Percentiles rank a stretch among this genome's conserved stretches.
Evolutionary conservation across 345 rosid species (phyloP).

Genomic region (Gossypium ekmanianum): DNA sequence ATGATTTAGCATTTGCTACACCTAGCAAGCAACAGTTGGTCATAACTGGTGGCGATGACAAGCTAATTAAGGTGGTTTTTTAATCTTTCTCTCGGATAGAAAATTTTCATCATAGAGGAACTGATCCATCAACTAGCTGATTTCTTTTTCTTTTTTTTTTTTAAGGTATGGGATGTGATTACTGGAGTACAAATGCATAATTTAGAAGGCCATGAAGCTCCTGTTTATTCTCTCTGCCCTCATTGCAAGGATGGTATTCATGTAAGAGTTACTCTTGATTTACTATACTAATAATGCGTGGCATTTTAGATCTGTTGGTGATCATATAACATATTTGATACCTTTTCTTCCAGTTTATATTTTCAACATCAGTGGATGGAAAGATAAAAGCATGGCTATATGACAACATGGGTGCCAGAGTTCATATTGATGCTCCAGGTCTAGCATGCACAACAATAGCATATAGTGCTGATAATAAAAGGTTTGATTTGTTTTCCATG

Average conservation of each 20-base stretch:
- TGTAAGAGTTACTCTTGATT: conserved; percentile 19
- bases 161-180: conserved; percentile 34
- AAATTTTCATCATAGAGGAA: background rate
- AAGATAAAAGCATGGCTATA: conserved; percentile 41
- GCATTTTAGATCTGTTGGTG: conserved; percentile 3
- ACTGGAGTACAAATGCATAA: conserved; percentile 24
- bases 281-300: conserved; percentile 1
- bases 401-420: conserved; percentile 28
- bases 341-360: conserved; percentile 32
- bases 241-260: conserved; percentile 24
- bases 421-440: conserved; percentile 40
- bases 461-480: conserved; percentile 25
- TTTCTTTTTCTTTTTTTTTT: background rate
- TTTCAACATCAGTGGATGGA: conserved; percentile 45
- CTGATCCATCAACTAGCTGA: background rate
- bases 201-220: conserved; percentile 37
- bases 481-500: conserved; percentile 20
- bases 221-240: conserved; percentile 33
- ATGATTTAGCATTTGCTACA: conserved; percentile 56
- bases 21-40: conserved; percentile 51
- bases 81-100: background rate
- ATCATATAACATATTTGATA: background rate
- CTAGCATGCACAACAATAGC: conserved; percentile 30
- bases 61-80: conserved; percentile 43
- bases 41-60: conserved; percentile 70